Percentiles rank a stretch among this genome's conserved stretches.
Evolutionary conservation across 2,329 filamentous ascomycete species (phyloP).

Genomic region (Ascochyta lentis): DNA sequence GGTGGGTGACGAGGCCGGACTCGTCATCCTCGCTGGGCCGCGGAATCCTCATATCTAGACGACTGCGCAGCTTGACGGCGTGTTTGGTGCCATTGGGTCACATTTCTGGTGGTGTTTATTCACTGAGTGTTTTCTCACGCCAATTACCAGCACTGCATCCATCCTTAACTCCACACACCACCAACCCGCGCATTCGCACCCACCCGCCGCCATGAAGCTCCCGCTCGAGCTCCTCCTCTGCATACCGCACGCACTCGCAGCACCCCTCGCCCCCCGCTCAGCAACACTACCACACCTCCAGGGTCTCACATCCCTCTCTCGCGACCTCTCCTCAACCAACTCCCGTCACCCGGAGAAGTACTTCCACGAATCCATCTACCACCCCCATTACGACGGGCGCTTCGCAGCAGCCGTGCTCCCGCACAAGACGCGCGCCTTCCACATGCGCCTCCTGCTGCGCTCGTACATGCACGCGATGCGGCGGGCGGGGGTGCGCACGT

Average conservation of each 20-base stretch:
- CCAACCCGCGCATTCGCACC: background rate
- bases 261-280: constrained; percentile 1
- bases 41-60: no score
- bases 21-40: constrained; percentile 9
- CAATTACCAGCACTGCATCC: no score
- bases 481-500: constrained; percentile 64
- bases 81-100: no score
- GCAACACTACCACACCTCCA: constrained; percentile 12
- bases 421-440: constrained; percentile 55
- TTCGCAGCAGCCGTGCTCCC: constrained; percentile 58
- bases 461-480: constrained; percentile 65
- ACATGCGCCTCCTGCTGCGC: constrained; percentile 60
- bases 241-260: background rate
- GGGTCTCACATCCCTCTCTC: constrained; percentile 12
- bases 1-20: constrained; percentile 8
- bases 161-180: background rate
- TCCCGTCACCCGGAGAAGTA: constrained; percentile 33
- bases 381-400: constrained; percentile 64
- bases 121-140: no score
- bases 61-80: no score
- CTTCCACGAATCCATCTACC: constrained; percentile 53
- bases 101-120: no score
- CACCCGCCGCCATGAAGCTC: background rate
- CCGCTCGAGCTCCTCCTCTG: constrained; percentile 11
- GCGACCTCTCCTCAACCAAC: constrained; percentile 28